These are phyloP conservation scores for Alternaria alternata DNA, from an alignment of 2,329 filamentous ascomycete genomes.

Conservation along the genomic window DNA sequence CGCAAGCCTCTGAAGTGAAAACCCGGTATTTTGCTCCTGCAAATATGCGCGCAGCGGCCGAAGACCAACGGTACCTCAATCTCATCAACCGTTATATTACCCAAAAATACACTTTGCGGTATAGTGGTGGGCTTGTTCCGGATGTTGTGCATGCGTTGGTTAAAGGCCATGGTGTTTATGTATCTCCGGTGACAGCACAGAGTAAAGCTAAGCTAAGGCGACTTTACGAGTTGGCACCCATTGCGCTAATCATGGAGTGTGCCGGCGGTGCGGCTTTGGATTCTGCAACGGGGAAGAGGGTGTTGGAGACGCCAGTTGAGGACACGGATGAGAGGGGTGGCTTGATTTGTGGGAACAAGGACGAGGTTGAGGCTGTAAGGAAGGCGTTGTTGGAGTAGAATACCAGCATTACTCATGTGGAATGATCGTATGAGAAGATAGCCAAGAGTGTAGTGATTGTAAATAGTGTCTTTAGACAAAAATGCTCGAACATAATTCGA, in stretches of 20 bases:
- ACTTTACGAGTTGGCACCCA: slow-evolving; percentile 66
- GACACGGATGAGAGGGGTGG: slow-evolving; percentile 46
- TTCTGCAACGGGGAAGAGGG: slow-evolving; percentile 43
- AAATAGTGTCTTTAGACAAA: background rate
- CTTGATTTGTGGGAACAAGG: slow-evolving; percentile 41
- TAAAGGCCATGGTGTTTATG: slow-evolving; percentile 69
- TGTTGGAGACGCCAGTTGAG: slow-evolving; percentile 30
- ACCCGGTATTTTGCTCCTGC: slow-evolving; percentile 70
- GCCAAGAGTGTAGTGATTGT: background rate
- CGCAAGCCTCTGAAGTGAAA: slow-evolving; percentile 40
- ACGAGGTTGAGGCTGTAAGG: slow-evolving; percentile 38
- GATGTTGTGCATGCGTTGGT: slow-evolving; percentile 67
- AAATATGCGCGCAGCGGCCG: slow-evolving; percentile 66
- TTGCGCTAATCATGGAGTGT: slow-evolving; percentile 69
- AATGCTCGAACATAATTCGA: background rate
- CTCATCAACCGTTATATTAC: slow-evolving; percentile 61
- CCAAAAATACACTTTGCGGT: slow-evolving; percentile 67
- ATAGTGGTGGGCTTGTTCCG: slow-evolving; percentile 68
- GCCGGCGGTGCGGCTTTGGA: slow-evolving; percentile 66
- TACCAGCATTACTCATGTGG: background rate
- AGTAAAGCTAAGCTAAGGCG: slow-evolving; percentile 66
- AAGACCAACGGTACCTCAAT: slow-evolving; percentile 59
- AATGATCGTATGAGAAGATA: background rate
- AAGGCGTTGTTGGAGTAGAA: slow-evolving; percentile 2
- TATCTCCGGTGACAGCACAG: slow-evolving; percentile 63